Evolutionary conservation across 1,284 basidiomycete species (phyloP).

Genomic region (Marasmius sp.): DNA sequence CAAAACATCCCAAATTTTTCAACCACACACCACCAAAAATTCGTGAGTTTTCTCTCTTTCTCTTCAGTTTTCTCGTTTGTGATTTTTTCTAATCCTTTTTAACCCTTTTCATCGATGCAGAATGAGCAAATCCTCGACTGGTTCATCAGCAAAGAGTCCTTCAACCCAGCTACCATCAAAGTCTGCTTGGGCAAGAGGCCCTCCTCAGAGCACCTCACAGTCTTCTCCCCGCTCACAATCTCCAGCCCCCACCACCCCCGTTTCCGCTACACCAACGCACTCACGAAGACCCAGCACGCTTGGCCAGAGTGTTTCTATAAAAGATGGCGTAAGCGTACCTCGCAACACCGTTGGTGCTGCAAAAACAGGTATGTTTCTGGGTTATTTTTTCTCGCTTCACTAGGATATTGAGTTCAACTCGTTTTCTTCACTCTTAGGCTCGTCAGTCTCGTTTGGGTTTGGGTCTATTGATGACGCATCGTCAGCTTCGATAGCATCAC

Average conservation of each 20-base stretch:
- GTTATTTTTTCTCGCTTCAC: conserved; percentile 10
- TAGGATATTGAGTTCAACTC: conserved; percentile 8
- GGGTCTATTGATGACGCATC: conserved; percentile 80
- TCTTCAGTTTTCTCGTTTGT: conserved; percentile 5
- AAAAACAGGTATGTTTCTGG: conserved; percentile 56
- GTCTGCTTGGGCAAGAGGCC: conserved; percentile 84
- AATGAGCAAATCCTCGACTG: conserved; percentile 85
- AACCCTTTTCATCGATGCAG: conserved; percentile 32
- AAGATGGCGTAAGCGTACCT: conserved; percentile 71
- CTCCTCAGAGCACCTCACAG: conserved; percentile 58
- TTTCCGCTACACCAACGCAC: conserved; percentile 55
- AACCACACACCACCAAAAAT: conserved; percentile 34
- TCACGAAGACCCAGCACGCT: conserved; percentile 71
- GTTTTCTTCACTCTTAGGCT: conserved; percentile 37
- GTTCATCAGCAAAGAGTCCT: conserved; percentile 68
- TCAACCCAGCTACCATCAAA: conserved; percentile 61
- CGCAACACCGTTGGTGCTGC: conserved; percentile 55
- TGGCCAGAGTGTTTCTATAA: conserved; percentile 67
- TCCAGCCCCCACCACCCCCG: conserved; percentile 54
- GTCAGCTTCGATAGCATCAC: conserved; percentile 61
- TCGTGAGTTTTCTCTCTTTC: conserved; percentile 44
- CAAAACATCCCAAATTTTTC: conserved; percentile 34
- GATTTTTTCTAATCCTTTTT: conserved; percentile 13
- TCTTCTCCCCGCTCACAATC: conserved; percentile 74
- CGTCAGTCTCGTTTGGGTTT: conserved; percentile 79